Base-by-base conservation (phyloP, 495 filamentous ascomycete genomes). In the Achaetomiella virescens region DNA sequence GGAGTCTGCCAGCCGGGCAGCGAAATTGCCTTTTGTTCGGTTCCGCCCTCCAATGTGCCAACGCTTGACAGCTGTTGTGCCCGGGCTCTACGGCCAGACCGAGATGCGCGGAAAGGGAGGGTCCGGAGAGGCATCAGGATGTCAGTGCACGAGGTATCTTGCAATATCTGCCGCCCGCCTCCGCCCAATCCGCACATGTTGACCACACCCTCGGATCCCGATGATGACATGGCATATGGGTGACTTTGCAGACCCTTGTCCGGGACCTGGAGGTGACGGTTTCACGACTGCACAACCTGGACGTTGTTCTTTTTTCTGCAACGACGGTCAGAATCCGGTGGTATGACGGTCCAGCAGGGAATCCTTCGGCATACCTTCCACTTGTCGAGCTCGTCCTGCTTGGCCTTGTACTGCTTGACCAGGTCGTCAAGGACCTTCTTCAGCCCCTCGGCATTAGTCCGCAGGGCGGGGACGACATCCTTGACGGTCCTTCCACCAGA, bases 281-380 rank as follows among this genome's bases (percentile, higher is more conserved):
- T 47, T 72, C 69, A 75, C 75, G 76, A 87, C 70, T 93, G 89
- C 51, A 98, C 91, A 57, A 98, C 89, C 71, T 97, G 92, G 53
- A 98, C 83, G 66, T 97, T 96, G 75, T 98, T 96, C 84, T 97
- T 97, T n/a, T 70, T 96, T 96, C 93, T 97, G 67, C 65, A 65
- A 9, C 52, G 49, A 49, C 41, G 22, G 65, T 64, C 45, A 66
- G 59, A 49, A 31, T 46, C 38, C 11, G 27, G 20, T 7, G 22
- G 37, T 35, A 55, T 48, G 46, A 44, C 6, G 21, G 17, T 25
- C 21, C 12, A 40, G 22, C 42, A 31, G n/a, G 12, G 29, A 17
- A 46, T 22, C 24, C 1, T 0, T 33, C 27, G 54, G 68, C 83
- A 38, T 74, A 95, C 93, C 89, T 98, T 98, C 93, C 93, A 98